Percentiles rank a stretch among this genome's conserved stretches.
These are phyloP conservation scores for Leptoxyphium fumago DNA, from an alignment of 2,329 filamentous ascomycete species.

Conservation along the genomic window DNA sequence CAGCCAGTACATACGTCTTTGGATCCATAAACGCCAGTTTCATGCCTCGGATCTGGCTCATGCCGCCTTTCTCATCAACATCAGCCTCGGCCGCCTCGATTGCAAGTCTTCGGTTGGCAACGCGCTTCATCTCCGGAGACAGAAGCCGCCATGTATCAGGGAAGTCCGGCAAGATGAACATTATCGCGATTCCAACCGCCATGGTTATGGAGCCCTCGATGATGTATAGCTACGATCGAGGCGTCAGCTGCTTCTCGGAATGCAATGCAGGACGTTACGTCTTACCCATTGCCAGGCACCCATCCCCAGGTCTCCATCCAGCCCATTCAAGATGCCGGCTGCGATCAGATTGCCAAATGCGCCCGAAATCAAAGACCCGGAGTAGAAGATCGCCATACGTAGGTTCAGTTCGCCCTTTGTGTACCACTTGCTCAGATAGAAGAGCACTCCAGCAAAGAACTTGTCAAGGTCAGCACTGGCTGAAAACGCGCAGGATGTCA, in stretches of 20 bases:
- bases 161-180: constrained; percentile 20
- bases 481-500: constrained; percentile 32
- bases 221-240: constrained; percentile 40
- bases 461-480: neutral
- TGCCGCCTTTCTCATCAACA: constrained; percentile 32
- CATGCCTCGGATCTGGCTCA: constrained; percentile 34
- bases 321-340: constrained; percentile 48
- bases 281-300: constrained; percentile 37
- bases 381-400: constrained; percentile 52
- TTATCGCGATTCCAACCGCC: constrained; percentile 21
- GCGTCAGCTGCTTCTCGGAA: too few relatives aligned
- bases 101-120: constrained; percentile 35
- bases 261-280: neutral
- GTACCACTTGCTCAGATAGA: constrained; percentile 53
- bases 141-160: constrained; percentile 31
- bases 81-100: constrained; percentile 37
- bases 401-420: constrained; percentile 52
- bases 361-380: constrained; percentile 53
- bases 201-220: constrained; percentile 55
- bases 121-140: constrained; percentile 29
- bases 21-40: constrained; percentile 37
- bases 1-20: constrained; percentile 34
- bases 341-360: constrained; percentile 52
- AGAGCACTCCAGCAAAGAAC: constrained; percentile 30
- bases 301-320: constrained; percentile 44